Base-by-base conservation (phyloP, 2,329 filamentous ascomycete species). In the Scopulariopsis brevicaulis region DNA sequence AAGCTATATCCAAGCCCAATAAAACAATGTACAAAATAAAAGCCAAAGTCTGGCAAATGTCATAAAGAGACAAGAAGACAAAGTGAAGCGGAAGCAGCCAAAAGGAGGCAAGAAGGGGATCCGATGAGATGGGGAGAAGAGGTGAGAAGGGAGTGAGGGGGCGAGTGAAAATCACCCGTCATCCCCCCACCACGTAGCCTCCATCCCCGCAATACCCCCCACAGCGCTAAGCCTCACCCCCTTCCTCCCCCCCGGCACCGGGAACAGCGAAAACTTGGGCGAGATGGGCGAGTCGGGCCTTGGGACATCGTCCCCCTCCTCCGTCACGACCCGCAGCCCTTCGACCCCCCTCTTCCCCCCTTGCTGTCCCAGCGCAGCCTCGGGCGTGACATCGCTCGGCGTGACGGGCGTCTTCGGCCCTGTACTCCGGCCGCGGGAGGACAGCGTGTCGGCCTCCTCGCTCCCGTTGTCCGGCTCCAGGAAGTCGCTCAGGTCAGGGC, bases 171-270 rank as follows among this genome's bases (percentile, higher is more conserved):
- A 60, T 66, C 62, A 68, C 57, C 67, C 72, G 50, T 76, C 72
- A 54, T 76, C 72, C n/a, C 71, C 73, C 73, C 71, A 74, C 64
- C 67, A 71, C 2, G 70, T 69, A 40, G 68, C 63, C 8, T 69
- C 67, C 5, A 64, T 65, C 28, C 64, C 63, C 8, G 15, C 40
- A 46, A 65, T 61, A 24, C 63, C 62, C 20, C 73, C 73, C 18
- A 75, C 72, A 1, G 73, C 73, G 56, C 73, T 74, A 51, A 75
- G 63, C 5, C 76, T 71, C 12, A 73, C 74, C 55, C 70, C 69
- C 63, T 72, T 76, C 64, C 73, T 58, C 35, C 51, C 53, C 6
- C n/a, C 53, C 15, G 56, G 56, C 20, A 34, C 46, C 2, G 56
- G 56, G 55, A 57, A 57, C 25, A 57, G 46, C 4, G 46, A 28